phyloP scores from a whole-genome alignment of 352 stramenopile genomes.

The Pythium periplocum region DNA sequence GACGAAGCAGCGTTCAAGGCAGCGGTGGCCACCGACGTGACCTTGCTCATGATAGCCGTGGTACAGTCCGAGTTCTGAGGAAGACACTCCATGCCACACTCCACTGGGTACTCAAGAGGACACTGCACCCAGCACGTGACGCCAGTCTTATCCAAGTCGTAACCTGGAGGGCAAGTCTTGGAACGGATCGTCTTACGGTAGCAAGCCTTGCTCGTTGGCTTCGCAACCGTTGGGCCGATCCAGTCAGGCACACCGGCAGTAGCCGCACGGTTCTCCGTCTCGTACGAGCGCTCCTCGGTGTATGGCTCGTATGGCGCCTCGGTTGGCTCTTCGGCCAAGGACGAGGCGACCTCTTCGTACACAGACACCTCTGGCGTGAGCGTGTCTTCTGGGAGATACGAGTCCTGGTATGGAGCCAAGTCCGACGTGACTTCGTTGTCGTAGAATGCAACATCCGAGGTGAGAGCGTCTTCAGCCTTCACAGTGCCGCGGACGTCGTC shows the following conservation, averaged over 20 bases:
- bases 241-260: slow-evolving; percentile 5
- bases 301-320: too few relatives aligned
- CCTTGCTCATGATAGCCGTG: slow-evolving; percentile 27
- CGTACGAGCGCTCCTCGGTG: not conserved
- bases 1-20: slow-evolving; percentile 4
- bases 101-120: slow-evolving; percentile 26
- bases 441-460: too few relatives aligned
- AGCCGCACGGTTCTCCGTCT: not conserved
- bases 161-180: slow-evolving; percentile 1
- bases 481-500: too few relatives aligned
- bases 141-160: slow-evolving; percentile 9
- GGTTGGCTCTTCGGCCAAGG: too few relatives aligned
- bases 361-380: too few relatives aligned
- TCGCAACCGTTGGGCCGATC: slow-evolving; percentile 13
- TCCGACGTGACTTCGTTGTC: too few relatives aligned
- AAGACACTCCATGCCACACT: slow-evolving; percentile 40
- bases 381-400: too few relatives aligned
- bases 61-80: slow-evolving; percentile 38
- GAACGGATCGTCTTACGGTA: slow-evolving; percentile 30
- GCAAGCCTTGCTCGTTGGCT: slow-evolving; percentile 21
- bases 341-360: too few relatives aligned
- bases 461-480: too few relatives aligned
- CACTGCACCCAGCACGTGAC: slow-evolving; percentile 38
- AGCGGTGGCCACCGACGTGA: slow-evolving; percentile 9
- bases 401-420: too few relatives aligned